These are phyloP conservation scores for Kluyveromyces sp. DNA, from an alignment of 1,139 yeast genomes.

Conservation along the genomic window DNA sequence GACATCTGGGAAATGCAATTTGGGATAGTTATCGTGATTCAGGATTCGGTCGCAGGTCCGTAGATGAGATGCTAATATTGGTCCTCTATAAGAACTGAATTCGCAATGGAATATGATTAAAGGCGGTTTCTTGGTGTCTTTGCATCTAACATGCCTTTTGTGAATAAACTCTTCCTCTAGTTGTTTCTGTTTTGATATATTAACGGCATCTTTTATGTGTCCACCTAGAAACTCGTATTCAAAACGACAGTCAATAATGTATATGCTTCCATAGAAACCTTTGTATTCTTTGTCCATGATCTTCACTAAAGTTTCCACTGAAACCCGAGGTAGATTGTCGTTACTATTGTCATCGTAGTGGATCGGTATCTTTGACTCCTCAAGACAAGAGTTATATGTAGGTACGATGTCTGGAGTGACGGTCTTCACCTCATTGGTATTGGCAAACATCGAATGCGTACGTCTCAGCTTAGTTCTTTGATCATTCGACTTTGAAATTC, in stretches of 20 bases:
- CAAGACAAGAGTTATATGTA: slow-evolving; percentile 11
- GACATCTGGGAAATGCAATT: slow-evolving; percentile 77
- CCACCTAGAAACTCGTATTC: slow-evolving; percentile 91
- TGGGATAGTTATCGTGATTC: slow-evolving; percentile 72
- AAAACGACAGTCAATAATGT: slow-evolving; percentile 81
- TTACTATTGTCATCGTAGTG: slow-evolving; percentile 30
- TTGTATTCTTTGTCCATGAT: slow-evolving; percentile 52
- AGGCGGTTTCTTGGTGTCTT: slow-evolving; percentile 27
- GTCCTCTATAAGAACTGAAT: slow-evolving; percentile 87
- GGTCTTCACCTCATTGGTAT: slow-evolving; percentile 6
- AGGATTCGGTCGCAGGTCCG: slow-evolving; percentile 73
- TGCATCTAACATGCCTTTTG: slow-evolving; percentile 7
- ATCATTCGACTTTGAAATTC: not conserved
- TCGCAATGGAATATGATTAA: slow-evolving; percentile 88
- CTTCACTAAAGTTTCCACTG: slow-evolving; percentile 52
- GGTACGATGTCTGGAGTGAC: not conserved
- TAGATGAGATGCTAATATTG: slow-evolving; percentile 80
- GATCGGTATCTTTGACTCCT: slow-evolving; percentile 13
- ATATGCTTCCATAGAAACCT: slow-evolving; percentile 49
- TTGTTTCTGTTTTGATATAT: slow-evolving; percentile 62
- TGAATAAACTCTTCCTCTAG: slow-evolving; percentile 30
- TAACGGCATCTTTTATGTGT: slow-evolving; percentile 77
- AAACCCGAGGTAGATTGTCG: slow-evolving; percentile 72
- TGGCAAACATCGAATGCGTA: slow-evolving; percentile 11
- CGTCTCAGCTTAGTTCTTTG: slow-evolving; percentile 8